Conservation (phyloP, 2,329 filamentous ascomycete genomes). For the Mycosphaerella arachidis region DNA sequence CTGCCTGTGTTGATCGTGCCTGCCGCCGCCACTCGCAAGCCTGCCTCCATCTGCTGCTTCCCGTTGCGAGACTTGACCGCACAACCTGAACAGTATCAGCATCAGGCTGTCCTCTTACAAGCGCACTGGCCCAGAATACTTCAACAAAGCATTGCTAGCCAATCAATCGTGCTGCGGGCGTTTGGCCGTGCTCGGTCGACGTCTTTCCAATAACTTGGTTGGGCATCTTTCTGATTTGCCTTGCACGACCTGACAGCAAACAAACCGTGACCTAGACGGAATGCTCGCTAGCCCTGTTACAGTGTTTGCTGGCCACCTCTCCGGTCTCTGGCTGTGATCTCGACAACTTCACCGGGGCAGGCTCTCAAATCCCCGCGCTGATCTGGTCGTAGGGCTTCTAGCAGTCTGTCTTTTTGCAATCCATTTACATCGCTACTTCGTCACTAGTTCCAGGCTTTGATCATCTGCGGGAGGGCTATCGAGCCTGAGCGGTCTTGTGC, state of each 20-base stretch:
- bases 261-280: slow-evolving; percentile 5
- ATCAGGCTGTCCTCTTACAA: slow-evolving; percentile 12
- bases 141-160: slow-evolving; percentile 6
- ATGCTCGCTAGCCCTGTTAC: slow-evolving; percentile 1
- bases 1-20: neutral
- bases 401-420: slow-evolving; percentile 7
- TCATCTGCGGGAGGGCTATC: neutral
- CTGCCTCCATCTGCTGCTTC: slow-evolving; percentile 1
- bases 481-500: slow-evolving; percentile 4
- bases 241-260: slow-evolving; percentile 18
- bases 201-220: slow-evolving; percentile 10
- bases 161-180: slow-evolving; percentile 7
- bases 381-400: slow-evolving; percentile 11
- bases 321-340: neutral
- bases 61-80: slow-evolving; percentile 11
- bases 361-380: slow-evolving; percentile 9
- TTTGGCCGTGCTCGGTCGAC: slow-evolving; percentile 7
- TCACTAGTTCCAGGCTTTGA: neutral
- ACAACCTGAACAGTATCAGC: slow-evolving; percentile 5
- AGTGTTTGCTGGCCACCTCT: slow-evolving; percentile 18
- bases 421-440: slow-evolving; percentile 7
- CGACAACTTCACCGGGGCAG: slow-evolving; percentile 1
- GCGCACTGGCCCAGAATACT: slow-evolving; percentile 6
- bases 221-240: slow-evolving; percentile 7
- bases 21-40: neutral